phyloP scores from a whole-genome alignment of 768 basidiomycete species.

The Coprinopsis cinerea region DNA sequence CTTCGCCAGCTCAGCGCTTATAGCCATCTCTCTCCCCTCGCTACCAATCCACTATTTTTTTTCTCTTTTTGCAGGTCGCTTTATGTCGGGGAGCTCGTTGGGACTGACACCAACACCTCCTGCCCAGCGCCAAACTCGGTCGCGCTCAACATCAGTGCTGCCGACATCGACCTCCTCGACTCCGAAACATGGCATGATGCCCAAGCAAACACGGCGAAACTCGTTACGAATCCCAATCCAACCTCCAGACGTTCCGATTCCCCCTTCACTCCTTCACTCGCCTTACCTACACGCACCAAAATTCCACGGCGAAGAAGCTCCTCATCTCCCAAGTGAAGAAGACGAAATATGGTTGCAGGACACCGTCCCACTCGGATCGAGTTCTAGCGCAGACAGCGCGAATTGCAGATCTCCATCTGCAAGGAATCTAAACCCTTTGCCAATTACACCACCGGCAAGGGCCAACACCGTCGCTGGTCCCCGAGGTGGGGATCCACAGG shows the following conservation, averaged over 20 bases:
- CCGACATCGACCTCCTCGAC: background rate
- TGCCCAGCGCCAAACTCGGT: background rate
- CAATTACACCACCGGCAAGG: constrained; percentile 8
- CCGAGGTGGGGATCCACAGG: too few relatives aligned
- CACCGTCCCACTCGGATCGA: constrained; percentile 42
- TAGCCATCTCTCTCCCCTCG: background rate
- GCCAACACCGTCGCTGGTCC: background rate
- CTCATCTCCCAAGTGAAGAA: constrained; percentile 38
- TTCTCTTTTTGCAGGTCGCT: background rate
- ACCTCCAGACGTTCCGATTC: constrained; percentile 41
- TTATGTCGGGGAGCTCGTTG: background rate
- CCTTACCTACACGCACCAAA: constrained; percentile 49
- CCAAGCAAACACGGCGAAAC: constrained; percentile 21
- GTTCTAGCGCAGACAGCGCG: constrained; percentile 10
- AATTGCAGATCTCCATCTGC: background rate
- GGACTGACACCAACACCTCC: background rate
- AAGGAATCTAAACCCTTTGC: background rate
- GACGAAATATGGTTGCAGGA: constrained; percentile 62
- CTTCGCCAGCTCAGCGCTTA: background rate
- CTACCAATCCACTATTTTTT: background rate
- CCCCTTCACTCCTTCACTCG: constrained; percentile 51
- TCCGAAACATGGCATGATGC: background rate
- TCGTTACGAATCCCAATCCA: constrained; percentile 32
- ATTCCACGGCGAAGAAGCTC: constrained; percentile 32
- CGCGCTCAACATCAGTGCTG: background rate